Percentiles rank a stretch among this genome's conserved stretches.
Conservation (phyloP, 2,329 filamentous ascomycete species). For the Fusarium xyrophilum region DNA sequence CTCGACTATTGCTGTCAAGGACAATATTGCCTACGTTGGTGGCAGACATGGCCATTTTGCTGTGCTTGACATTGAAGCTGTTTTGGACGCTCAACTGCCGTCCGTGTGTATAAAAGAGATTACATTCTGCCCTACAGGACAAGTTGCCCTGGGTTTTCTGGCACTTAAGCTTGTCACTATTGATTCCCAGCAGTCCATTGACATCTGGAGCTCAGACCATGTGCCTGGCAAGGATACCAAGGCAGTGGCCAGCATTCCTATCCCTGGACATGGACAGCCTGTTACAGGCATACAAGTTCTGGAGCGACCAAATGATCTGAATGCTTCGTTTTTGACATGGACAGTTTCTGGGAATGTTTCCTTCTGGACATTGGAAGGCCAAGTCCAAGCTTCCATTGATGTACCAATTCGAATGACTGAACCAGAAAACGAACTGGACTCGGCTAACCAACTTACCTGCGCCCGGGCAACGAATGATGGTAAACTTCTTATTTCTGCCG, state of each 20-base stretch:
- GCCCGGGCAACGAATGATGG: slow-evolving; percentile 67
- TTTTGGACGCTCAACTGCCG: slow-evolving; percentile 51
- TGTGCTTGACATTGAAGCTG: slow-evolving; percentile 58
- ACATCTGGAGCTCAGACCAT: slow-evolving; percentile 64
- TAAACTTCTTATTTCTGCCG: slow-evolving; percentile 78
- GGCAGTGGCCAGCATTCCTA: slow-evolving; percentile 57
- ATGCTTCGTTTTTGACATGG: slow-evolving; percentile 87
- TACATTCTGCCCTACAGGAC: slow-evolving; percentile 51
- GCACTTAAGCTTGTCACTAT: slow-evolving; percentile 74
- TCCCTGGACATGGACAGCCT: slow-evolving; percentile 68
- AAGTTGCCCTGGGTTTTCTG: slow-evolving; percentile 74
- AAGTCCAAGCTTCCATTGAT: slow-evolving; percentile 67
- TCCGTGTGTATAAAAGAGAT: slow-evolving; percentile 50
- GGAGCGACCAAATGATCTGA: slow-evolving; percentile 62
- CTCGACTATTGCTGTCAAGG: slow-evolving; percentile 69
- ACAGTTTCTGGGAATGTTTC: slow-evolving; percentile 79
- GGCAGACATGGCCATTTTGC: slow-evolving; percentile 69
- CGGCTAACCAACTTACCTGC: slow-evolving; percentile 65
- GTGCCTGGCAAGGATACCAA: slow-evolving; percentile 50
- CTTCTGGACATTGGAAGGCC: slow-evolving; percentile 81
- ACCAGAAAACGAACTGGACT: slow-evolving; percentile 58
- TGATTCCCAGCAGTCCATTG: slow-evolving; percentile 76
- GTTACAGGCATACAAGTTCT: slow-evolving; percentile 78
- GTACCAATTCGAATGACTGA: slow-evolving; percentile 72
- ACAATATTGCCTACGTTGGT: slow-evolving; percentile 69